Evolutionary conservation across 805 yeast genomes (phyloP), one percentile per base, ranked within the genome.

Genomic region (Starmera dryadoides): DNA sequence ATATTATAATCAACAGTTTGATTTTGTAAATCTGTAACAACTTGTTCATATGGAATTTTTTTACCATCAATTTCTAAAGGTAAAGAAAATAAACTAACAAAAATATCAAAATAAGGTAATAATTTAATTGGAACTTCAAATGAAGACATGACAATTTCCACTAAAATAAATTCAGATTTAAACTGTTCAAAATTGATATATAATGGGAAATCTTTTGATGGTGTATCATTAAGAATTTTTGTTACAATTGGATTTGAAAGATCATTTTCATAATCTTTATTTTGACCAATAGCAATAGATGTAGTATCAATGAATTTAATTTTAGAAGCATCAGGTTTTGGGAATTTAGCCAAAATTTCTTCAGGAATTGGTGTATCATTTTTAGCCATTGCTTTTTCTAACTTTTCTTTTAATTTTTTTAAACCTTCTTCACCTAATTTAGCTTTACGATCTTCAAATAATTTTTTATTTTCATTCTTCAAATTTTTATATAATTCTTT

Each of bases 291-390:
- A 7, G 74, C 73, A 33, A 84, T 79, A 1, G 93, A 73, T 10
- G 66, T 61, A 0, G 96, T 81, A 21, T 73, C 50, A 44, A 87
- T 85, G 52, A 93, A 87, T 6, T 71, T 62, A 36, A 93, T 86
- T 34, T 72, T 73, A 1, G 81, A 66, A 0, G 93, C 88, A 53
- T 87, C 86, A 4, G 95, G 89, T 19, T 74, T 71, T 3, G 75
- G 74, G 59, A 87, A 88, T 20, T 68, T 54, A 3, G 71, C 63
- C 16, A 91, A 57, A 6, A 88, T 62, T 1, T 69, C 70, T 10
- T 74, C 71, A 1, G 98, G 97, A 44, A 93, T 83, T 18, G 84
- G 82, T n/a, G 52, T 63, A 54, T 86, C 84, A 58, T 91, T 91
- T 35, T 66, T 69, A 2, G 56, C 65, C 49, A 77, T 80, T 0